phyloP scores from a whole-genome alignment of 2,329 filamentous ascomycete genomes.

The Colletotrichum sp. region DNA sequence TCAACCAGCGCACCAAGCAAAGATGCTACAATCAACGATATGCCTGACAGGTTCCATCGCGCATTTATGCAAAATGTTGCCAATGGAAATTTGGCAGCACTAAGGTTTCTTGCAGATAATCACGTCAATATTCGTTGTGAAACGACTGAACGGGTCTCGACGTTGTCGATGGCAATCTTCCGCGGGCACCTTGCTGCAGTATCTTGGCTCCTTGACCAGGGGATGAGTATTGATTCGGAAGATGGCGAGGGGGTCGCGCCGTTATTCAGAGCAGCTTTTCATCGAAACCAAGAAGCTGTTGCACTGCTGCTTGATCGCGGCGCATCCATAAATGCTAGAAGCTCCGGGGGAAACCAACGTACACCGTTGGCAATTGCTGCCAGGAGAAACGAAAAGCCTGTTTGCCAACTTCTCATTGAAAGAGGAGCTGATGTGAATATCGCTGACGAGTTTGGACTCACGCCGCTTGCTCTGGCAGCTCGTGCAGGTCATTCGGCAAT shows the following conservation, averaged over 20 bases:
- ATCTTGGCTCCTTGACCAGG: not conserved
- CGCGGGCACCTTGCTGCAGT: not conserved
- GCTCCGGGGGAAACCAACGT: not conserved
- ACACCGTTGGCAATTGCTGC: not conserved
- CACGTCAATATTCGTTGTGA: not conserved
- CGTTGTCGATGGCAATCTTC: not conserved
- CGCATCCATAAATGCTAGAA: not conserved
- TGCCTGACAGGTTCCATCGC: not conserved
- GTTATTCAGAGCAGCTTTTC: rapidly evolving
- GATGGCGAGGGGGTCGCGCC: not conserved
- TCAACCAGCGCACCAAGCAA: not conserved
- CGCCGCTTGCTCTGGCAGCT: not conserved
- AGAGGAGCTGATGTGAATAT: not conserved
- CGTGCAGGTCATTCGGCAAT: not conserved
- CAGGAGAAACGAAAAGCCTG: rapidly evolving
- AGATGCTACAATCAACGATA: not conserved
- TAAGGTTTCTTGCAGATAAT: not conserved
- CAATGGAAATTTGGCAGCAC: not conserved
- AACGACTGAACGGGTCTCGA: not conserved
- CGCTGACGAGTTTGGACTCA: not conserved
- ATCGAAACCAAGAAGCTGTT: not conserved
- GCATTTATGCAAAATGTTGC: not conserved
- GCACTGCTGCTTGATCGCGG: not conserved
- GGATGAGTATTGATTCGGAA: not conserved
- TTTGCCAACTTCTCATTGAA: not conserved